Conservation (phyloP, 2,329 filamentous ascomycete genomes). For the Cladosporium sp. region DNA sequence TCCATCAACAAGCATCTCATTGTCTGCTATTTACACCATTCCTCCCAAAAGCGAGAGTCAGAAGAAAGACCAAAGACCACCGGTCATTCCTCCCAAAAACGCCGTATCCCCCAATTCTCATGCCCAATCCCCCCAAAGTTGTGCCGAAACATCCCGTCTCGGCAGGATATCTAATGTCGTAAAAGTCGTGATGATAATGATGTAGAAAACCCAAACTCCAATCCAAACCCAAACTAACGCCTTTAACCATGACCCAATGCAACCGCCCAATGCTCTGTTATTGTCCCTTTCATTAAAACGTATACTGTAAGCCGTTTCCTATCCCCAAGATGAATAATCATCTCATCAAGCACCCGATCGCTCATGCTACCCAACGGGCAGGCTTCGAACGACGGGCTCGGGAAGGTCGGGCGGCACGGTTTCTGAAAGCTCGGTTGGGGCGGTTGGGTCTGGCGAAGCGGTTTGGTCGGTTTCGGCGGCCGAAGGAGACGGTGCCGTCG, state of each 20-base stretch:
- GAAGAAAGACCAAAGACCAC: neutral
- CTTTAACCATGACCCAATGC: slow-evolving; percentile 8
- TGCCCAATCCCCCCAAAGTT: neutral
- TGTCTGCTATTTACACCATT: neutral
- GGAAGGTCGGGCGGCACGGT: slow-evolving; percentile 1
- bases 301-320: slow-evolving; percentile 19
- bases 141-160: neutral
- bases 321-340: neutral
- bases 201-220: neutral
- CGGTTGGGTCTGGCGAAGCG: slow-evolving; percentile 3
- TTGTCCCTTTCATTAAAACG: slow-evolving; percentile 8
- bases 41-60: neutral
- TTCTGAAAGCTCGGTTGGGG: neutral
- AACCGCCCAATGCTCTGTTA: neutral
- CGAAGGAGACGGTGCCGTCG: neutral
- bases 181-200: slow-evolving; percentile 10
- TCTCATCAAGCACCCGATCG: neutral
- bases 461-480: neutral
- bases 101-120: neutral
- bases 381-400: slow-evolving; percentile 2
- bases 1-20: slow-evolving; percentile 4
- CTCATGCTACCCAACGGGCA: slow-evolving; percentile 9
- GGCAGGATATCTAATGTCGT: slow-evolving; percentile 13
- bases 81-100: neutral
- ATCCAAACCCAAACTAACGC: neutral